Base-by-base conservation (phyloP, 257 asterid genomes). In the Solanum raphanifolium region DNA sequence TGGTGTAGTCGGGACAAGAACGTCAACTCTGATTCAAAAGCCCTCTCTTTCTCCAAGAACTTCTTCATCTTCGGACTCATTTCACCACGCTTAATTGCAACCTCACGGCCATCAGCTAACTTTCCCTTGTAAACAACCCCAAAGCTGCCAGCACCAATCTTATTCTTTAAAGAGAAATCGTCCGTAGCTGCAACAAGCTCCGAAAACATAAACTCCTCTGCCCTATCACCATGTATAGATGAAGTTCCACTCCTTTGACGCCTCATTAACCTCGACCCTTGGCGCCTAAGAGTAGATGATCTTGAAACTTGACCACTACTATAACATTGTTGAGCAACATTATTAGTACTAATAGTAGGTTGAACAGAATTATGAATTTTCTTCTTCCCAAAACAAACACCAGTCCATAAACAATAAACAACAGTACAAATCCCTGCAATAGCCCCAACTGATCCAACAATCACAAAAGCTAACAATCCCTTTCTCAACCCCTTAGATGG, bases 301-400 rank as follows among this genome's bases (percentile, higher is more conserved):
- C 86, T 83, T 3, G 72, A 83, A 38, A 76, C 58, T 76, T 36
- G 83, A 76, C 58, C 83, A 76, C 34, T 36, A 75, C 55, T 75
- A 23, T 75, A 75, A 36, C 55, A 75, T 6, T 23, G 83, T 75
- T 75, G 55, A 75, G 55, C 55, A 75, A 0, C 83, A 75, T 75
- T 76, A 73, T 18, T 73, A 74, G 83, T 38, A 76, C 34, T 38
- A 76, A 76, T 76, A n/a, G 83, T 65, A 65, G 87, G 75, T 36
- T 83, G 87, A 41, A 43, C 76, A 39, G 88, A 69, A 74, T 72
- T 86, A 25, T 85, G 81, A 66, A 85, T 85, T 66, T 66, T 85
- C 62, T 68, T 85, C 82, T 83, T 83, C 55, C 87, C 87, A 52
- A 83, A 83, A 52, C 81, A 85, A 85, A 85, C 82, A 36, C 88